Evolutionary conservation across 2,329 filamentous ascomycete species (phyloP).

Genomic region (Canariomyces notabilis): DNA sequence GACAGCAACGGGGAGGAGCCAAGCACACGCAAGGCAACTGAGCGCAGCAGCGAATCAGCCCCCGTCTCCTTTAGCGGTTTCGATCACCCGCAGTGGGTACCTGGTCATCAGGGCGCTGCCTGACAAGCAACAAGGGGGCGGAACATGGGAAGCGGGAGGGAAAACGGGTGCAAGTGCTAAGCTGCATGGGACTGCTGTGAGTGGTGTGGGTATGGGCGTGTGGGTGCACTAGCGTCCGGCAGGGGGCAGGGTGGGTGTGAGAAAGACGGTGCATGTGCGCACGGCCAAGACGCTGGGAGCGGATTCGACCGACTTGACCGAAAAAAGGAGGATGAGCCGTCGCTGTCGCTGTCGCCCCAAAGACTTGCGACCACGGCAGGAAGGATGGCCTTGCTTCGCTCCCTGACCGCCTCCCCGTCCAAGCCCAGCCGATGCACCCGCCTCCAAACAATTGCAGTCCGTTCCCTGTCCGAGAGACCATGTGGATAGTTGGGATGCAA

Average conservation of each 20-base stretch:
- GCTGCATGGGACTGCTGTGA: slow-evolving; percentile 1
- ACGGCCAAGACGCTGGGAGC: slow-evolving; percentile 11
- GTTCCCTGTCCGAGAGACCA: not conserved
- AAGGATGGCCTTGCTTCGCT: slow-evolving; percentile 10
- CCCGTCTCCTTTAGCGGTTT: slow-evolving; percentile 9
- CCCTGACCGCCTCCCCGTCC: slow-evolving; percentile 11
- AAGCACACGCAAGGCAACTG: slow-evolving; percentile 1
- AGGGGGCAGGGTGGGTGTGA: not conserved
- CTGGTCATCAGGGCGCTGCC: slow-evolving; percentile 15
- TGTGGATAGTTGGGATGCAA: not conserved
- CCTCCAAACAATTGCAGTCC: not conserved
- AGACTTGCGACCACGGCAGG: not conserved
- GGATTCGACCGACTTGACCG: slow-evolving; percentile 17
- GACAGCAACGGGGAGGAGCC: too few species aligned
- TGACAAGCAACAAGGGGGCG: slow-evolving; percentile 14
- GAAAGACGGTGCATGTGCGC: slow-evolving; percentile 1
- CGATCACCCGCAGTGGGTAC: slow-evolving; percentile 13
- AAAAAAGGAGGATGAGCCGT: too few species aligned
- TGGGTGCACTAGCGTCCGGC: slow-evolving; percentile 3
- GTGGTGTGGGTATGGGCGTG: not conserved
- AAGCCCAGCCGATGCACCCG: not conserved
- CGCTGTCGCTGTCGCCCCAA: slow-evolving; percentile 1
- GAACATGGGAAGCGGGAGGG: slow-evolving; percentile 9
- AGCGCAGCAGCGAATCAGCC: slow-evolving; percentile 12
- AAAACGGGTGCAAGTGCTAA: slow-evolving; percentile 15